Evolutionary conservation across 83 land plant species (phyloP), one percentile per base, ranked within the genome.

Genomic region (Diphasiastrum complanatum): DNA sequence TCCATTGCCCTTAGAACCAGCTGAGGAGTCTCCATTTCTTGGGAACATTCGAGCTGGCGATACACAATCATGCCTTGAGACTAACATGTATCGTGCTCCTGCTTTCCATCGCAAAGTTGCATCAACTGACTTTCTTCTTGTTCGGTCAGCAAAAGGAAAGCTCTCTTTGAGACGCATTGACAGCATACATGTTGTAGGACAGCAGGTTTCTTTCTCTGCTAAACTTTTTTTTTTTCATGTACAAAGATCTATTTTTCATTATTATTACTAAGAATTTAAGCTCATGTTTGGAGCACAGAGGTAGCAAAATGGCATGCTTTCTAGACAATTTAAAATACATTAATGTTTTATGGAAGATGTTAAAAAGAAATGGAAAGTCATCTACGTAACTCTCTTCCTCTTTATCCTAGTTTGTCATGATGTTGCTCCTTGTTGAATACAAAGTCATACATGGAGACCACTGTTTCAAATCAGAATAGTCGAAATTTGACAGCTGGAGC

Each of bases 71-170:
- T 78, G 89, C 57, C 75, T 95, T 62, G 99, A 95, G 72, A 95
- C 99, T 31, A 95, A 90, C 54, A 82, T 95, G 97, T 90, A 78
- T 33, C 75, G 93, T 31, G 89, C 99, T 28, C 99, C 99, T 27
- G 72, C 83, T 58, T 95, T 84, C 78, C 73, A 75, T 14, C 99
- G 90, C 54, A 84, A 83, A 65, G 76, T 86, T 22, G 33, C 89
- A 19, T 31, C 79, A 16, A 86, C 97, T 30, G 99, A 95, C 53
- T 95, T 77, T 73, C 73, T 95, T 23, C 76, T 95, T 62, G 87
- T 95, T n/a, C 86, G 99, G 16, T 86, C 92, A 25, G 78, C 97
- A 28, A 95, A 95, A 69, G 99, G 99, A 33, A 83, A 78, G 73
- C 79, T 95, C 8, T 90, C 99, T 5, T 70, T 95, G 18, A 64